Percentiles rank a stretch among this genome's conserved stretches.
Conservation (phyloP, 2,329 filamentous ascomycete genomes). For the Cadophora gregata region DNA sequence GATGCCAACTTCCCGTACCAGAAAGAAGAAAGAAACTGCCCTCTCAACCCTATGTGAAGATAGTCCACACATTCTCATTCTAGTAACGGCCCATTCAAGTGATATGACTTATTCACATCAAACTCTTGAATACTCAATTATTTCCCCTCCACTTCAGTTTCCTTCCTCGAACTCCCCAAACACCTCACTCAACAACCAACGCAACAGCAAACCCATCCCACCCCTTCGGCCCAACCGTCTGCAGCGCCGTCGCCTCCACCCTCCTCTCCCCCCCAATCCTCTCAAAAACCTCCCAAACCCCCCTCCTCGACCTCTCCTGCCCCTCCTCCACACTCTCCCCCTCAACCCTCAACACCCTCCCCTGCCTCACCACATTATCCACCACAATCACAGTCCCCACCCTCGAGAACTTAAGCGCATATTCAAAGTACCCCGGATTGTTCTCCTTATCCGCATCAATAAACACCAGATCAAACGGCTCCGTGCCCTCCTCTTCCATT, state of each 20-base stretch:
- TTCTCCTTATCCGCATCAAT: slow-evolving; percentile 59
- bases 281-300: slow-evolving; percentile 30
- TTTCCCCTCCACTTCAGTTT: neutral
- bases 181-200: slow-evolving; percentile 26
- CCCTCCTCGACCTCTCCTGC: slow-evolving; percentile 26
- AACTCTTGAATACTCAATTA: too few relatives aligned
- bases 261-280: slow-evolving; percentile 30
- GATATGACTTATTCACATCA: too few relatives aligned
- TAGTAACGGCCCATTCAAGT: too few relatives aligned
- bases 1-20: too few relatives aligned
- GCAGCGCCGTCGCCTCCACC: slow-evolving; percentile 31
- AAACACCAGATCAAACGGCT: slow-evolving; percentile 59
- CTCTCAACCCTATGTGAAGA: too few relatives aligned
- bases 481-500: slow-evolving; percentile 42
- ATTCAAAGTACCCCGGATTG: slow-evolving; percentile 53
- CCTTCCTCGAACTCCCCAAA: neutral
- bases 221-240: slow-evolving; percentile 31
- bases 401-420: slow-evolving; percentile 50
- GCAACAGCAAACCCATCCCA: slow-evolving; percentile 34
- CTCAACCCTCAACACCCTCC: slow-evolving; percentile 48
- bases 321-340: slow-evolving; percentile 36
- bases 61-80: too few relatives aligned
- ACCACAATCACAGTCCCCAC: slow-evolving; percentile 58
- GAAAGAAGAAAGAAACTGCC: too few relatives aligned
- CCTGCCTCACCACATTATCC: slow-evolving; percentile 58